Evolutionary conservation across 2,329 filamentous ascomycete genomes (phyloP), one percentile per base, ranked within the genome.

Genomic region (Pyrenochaeta sp.): DNA sequence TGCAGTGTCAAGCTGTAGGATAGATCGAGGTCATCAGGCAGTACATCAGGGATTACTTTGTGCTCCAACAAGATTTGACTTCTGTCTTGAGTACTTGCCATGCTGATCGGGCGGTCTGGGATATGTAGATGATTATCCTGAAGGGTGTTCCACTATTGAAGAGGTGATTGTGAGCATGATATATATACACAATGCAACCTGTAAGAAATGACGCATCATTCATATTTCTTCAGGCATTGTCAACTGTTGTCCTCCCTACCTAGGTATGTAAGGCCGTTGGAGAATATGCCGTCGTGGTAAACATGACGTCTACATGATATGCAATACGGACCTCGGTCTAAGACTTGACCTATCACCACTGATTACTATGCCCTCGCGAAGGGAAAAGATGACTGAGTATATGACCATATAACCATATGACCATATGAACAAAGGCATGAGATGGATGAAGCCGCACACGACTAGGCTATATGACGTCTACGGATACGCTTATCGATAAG

Each of bases 31-130:
- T 45, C 50, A 8, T 43, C 58, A 1, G 64, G 55, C 5, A 69
- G 50, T 3, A 68, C 64, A 39, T 67, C 64, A 19, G 65, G 62
- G 6, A 67, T 67, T 19, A 69, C 56, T n/a, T 65, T 66, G 50
- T 60, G 54, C 5, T 60, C 49, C 10, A 39, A 36, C 0, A 66
- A 25, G 15, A 46, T 46, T n/a, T 58, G 58, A n/a, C 56, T 57
- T 19, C 25, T 56, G 3, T 49, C 50, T 52, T 59, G 51, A 10
- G 45, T 30, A 32, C 37, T 47, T 5, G 54, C 42, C 60, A 63
- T 62, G 22, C 3, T 54, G 43, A 37, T 24, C 43, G 43, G 45
- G 1, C 3, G 49, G 28, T 13, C 9, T 19, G 24, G 46, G 39
- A 19, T 45, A 10, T 15, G 5, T 22, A 25, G 19, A 12, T 25